Conservation (phyloP, 2,329 filamentous ascomycete species). For the Penicillium paneum region DNA sequence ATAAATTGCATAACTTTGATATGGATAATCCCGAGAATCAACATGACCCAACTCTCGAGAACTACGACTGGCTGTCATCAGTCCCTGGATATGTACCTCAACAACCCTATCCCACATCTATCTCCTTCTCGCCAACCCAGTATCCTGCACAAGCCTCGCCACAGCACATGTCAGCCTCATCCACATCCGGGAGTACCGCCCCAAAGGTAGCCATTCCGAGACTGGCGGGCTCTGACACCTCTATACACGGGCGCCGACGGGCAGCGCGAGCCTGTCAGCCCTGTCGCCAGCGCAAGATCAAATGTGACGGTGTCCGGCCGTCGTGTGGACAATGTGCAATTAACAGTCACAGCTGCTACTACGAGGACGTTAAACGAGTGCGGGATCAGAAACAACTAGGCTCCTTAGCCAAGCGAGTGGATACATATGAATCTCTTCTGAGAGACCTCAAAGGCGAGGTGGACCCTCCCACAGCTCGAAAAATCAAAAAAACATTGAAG, state of each 20-base stretch:
- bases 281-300: slow-evolving; percentile 36
- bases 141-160: not conserved
- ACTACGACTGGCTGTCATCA: not conserved
- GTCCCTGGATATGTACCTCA: not conserved
- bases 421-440: slow-evolving; percentile 30
- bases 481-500: slow-evolving; percentile 27
- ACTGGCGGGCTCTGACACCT: slow-evolving; percentile 15
- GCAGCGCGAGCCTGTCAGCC: slow-evolving; percentile 36
- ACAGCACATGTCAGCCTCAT: not conserved
- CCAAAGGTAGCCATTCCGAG: slow-evolving; percentile 34
- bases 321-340: slow-evolving; percentile 30
- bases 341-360: slow-evolving; percentile 25
- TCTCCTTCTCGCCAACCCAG: not conserved
- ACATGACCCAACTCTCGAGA: not conserved
- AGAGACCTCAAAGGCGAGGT: slow-evolving; percentile 24
- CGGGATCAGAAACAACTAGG: slow-evolving; percentile 36
- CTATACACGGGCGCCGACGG: slow-evolving; percentile 23
- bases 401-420: slow-evolving; percentile 22
- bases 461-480: slow-evolving; percentile 19
- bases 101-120: not conserved
- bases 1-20: not conserved
- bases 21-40: not conserved
- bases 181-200: not conserved
- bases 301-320: slow-evolving; percentile 33
- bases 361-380: slow-evolving; percentile 36